phyloP scores from a whole-genome alignment of 2,329 filamentous ascomycete species.

The Aspergillus versicolor region DNA sequence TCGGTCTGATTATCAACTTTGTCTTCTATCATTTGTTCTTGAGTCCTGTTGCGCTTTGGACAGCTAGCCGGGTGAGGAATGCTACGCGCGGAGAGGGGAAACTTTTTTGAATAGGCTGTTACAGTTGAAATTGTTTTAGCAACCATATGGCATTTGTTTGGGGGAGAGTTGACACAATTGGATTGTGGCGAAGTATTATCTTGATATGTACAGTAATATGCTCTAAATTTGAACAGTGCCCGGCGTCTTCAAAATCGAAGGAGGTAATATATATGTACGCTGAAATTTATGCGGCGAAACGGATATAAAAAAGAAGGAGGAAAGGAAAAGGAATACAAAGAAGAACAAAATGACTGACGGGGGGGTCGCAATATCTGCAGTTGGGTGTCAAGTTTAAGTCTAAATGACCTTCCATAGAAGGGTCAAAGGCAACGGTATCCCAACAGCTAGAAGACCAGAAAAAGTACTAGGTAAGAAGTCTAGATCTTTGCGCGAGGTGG shows the following conservation, averaged over 20 bases:
- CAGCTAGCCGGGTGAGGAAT: neutral
- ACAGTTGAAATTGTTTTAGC: neutral
- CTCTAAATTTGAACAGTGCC: neutral
- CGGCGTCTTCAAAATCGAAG: neutral
- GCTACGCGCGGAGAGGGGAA: neutral
- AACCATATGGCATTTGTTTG: neutral
- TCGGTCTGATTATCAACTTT: conserved; percentile 10
- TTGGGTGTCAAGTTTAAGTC: neutral
- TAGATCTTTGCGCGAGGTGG: conserved; percentile 33
- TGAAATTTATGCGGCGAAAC: neutral
- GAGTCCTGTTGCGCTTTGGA: neutral
- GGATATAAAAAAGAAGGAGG: neutral
- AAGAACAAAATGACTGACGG: neutral
- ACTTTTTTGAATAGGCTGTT: neutral
- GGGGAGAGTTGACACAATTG: neutral
- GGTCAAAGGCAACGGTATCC: neutral
- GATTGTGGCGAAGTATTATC: neutral
- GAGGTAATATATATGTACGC: neutral
- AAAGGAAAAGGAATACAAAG: neutral
- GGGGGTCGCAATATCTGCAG: neutral
- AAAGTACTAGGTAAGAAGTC: neutral
- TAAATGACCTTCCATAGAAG: neutral
- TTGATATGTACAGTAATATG: conserved; percentile 10
- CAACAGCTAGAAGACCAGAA: neutral
- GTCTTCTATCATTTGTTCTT: conserved; percentile 3